Base-by-base conservation (phyloP, 1,284 basidiomycete species). In the Naganishia liquefaciens region DNA sequence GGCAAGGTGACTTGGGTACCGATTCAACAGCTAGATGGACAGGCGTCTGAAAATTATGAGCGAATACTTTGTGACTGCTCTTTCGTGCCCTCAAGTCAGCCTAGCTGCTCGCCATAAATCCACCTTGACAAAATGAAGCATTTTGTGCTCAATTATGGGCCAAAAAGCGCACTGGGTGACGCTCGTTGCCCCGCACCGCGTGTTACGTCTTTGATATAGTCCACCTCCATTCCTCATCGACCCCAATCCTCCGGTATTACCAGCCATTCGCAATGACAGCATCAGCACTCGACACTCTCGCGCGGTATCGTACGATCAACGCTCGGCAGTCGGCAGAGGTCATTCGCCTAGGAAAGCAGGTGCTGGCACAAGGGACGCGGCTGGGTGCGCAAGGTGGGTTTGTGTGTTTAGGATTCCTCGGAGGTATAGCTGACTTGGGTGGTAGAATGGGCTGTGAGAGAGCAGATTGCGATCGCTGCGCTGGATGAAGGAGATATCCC, bases 401-500 rank as follows among this genome's bases (percentile, higher is more conserved):
- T 68, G 75, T 75, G 76, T 33, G 47, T 64, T 64, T 5, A n/a
- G 40, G 6, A 40, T 27, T n/a, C 1, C 10, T 2, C 19, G 40
- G 68, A 55, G 25, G 25, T 39, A 47, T 23, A 43, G 54, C 57
- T 10, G 11, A 23, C 43, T 19, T 0, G 17, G 21, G 3, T 17
- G 4, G 40, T 47, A 93, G 90, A 84, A 69, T 96, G 92, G 91
- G 83, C 87, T 1, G 86, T 93, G 68, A 80, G 94, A 17, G 95
- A 98, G 75, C 93, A 97, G 74, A 81, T 97, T 1, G 86, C 87
- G 4, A 81, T 94, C 43, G 91, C 95, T 1, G 86, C 95, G 0
- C 81, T 96, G 60, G 94, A 98, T 73, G 78, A 91, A 17, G 90
- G 90, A 19, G 82, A 87, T 62, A 72, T 88, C 44, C 85, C 90